phyloP scores from a whole-genome alignment of 2,329 filamentous ascomycete species.

The Aureobasidium sp. region DNA sequence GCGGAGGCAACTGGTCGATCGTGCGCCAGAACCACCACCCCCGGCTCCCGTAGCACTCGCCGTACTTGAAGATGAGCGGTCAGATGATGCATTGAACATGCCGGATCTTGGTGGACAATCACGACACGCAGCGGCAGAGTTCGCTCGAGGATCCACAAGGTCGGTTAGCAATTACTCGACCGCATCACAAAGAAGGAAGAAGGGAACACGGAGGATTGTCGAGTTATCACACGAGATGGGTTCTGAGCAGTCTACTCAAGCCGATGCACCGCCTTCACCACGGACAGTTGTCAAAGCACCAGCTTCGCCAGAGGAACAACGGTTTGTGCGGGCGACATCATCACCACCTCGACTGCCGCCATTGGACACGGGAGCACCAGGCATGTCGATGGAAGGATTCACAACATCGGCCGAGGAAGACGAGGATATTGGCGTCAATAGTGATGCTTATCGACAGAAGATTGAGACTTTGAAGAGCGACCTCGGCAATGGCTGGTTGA shows the following conservation, averaged over 20 bases:
- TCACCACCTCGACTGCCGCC: constrained; percentile 16
- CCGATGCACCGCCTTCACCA: constrained; percentile 8
- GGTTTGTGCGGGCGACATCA: not conserved
- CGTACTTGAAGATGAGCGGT: constrained; percentile 30
- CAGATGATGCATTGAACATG: constrained; percentile 9
- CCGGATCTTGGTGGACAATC: not conserved
- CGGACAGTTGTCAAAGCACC: not conserved
- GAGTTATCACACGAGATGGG: constrained; percentile 46
- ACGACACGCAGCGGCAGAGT: not conserved
- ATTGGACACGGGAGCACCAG: constrained; percentile 15
- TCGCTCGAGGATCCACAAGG: not conserved
- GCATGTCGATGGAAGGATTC: not conserved
- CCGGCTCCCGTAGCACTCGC: constrained; percentile 65
- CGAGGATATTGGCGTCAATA: constrained; percentile 23
- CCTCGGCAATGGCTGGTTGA: constrained; percentile 81
- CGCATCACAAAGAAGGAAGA: constrained; percentile 35
- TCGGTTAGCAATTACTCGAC: constrained; percentile 3
- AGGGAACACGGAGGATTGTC: constrained; percentile 50
- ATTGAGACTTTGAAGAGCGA: constrained; percentile 80
- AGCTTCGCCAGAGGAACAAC: not conserved
- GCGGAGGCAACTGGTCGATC: constrained; percentile 74
- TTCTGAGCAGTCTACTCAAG: not conserved
- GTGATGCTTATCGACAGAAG: constrained; percentile 64
- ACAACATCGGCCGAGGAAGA: constrained; percentile 17
- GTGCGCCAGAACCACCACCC: constrained; percentile 62